phyloP scores from a whole-genome alignment of 177 flowering plant species.

The Telopea speciosissima region DNA sequence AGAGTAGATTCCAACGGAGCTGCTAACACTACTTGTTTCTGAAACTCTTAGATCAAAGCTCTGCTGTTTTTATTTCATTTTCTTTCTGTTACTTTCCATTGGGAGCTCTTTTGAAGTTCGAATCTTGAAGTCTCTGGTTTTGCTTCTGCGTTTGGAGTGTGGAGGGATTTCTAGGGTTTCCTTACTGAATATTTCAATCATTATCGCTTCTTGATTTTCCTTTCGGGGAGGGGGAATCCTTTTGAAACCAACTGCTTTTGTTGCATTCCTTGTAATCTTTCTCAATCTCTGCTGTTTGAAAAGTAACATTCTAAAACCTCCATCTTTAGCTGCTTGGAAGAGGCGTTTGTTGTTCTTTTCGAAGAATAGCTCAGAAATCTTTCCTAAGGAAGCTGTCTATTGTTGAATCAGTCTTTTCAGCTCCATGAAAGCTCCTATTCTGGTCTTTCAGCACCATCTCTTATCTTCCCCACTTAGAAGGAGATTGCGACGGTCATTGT shows the following conservation, averaged over 20 bases:
- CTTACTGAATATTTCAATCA: not conserved
- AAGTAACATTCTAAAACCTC: not conserved
- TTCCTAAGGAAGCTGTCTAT: not conserved
- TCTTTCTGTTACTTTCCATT: not conserved
- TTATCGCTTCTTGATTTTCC: not conserved
- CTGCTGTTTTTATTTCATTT: not conserved
- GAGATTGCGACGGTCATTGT: not conserved
- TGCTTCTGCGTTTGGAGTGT: not conserved
- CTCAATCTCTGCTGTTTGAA: not conserved
- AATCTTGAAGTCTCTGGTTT: conserved; percentile 5
- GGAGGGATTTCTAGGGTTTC: conserved; percentile 16
- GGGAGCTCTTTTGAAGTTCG: not conserved
- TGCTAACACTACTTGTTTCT: not conserved
- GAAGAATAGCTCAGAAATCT: not conserved
- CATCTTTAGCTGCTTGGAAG: not conserved
- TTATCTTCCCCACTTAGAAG: not conserved
- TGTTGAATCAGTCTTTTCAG: conserved; percentile 3
- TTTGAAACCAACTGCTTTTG: not conserved
- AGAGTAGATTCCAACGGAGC: not conserved
- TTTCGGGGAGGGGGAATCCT: not conserved
- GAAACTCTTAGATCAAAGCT: conserved; percentile 1
- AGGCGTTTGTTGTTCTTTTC: not conserved
- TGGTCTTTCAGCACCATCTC: not conserved
- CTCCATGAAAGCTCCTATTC: not conserved
- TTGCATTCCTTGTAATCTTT: conserved; percentile 2